A percentile compares a stretch with the other conserved stretches of the same genome.
Conservation (phyloP, 495 filamentous ascomycete species). For the Penicillium canariense region DNA sequence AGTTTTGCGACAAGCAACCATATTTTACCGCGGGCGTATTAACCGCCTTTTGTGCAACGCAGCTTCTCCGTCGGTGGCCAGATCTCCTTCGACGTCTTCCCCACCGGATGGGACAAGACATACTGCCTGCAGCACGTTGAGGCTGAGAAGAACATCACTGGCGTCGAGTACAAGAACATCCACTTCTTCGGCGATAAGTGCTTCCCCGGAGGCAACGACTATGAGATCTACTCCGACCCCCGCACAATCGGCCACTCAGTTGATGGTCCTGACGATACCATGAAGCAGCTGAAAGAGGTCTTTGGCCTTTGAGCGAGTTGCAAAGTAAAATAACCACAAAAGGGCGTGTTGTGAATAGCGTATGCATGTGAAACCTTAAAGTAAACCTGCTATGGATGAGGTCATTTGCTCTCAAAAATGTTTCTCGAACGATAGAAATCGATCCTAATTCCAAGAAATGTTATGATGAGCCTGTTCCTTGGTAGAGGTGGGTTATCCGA, state of each 20-base stretch:
- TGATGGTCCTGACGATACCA: constrained; percentile 75
- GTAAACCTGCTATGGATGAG: neutral
- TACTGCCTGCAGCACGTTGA: constrained; percentile 89
- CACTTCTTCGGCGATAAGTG: constrained; percentile 99
- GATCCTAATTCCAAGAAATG: constrained; percentile 10
- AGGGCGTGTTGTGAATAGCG: constrained; percentile 12
- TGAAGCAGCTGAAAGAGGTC: constrained; percentile 68
- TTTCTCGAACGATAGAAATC: neutral
- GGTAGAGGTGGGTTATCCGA: constrained; percentile 12
- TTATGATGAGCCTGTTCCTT: neutral
- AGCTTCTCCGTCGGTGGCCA: constrained; percentile 94
- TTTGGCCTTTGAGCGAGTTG: constrained; percentile 60
- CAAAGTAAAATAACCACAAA: constrained; percentile 2
- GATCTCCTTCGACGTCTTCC: constrained; percentile 98
- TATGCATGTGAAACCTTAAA: constrained; percentile 6
- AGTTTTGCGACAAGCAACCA: constrained; percentile 29
- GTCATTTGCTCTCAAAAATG: neutral
- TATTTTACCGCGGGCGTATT: neutral
- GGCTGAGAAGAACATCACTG: constrained; percentile 72
- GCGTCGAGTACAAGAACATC: constrained; percentile 76
- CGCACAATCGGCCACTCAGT: constrained; percentile 84
- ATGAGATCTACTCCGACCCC: constrained; percentile 82
- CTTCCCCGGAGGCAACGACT: constrained; percentile 85
- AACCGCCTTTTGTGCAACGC: constrained; percentile 9
- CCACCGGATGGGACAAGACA: constrained; percentile 97